Evolutionary conservation across 2,329 filamentous ascomycete genomes (phyloP), one percentile per base, ranked within the genome.

Genomic region (Penicillium rolfsii): DNA sequence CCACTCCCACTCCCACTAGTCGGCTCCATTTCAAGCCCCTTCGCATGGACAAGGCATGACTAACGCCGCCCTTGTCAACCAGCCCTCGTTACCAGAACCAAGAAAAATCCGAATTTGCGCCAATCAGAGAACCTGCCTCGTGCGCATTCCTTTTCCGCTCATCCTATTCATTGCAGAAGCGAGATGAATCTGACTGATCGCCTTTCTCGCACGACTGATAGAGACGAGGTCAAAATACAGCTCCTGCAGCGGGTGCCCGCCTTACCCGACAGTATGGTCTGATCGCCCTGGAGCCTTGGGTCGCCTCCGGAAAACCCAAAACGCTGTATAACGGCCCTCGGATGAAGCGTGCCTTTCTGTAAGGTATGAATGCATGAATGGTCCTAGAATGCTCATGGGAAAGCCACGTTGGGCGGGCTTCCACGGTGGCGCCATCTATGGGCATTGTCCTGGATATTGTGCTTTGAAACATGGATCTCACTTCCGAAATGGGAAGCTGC

Each of bases 191-290:
- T 45, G 41, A 45, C 41, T 16, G 3, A 24, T 46, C 43, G 24
- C 14, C 26, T 14, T 5, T 46, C 28, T 30, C 48, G 4, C 12
- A 36, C 26, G 26, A 33, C 19, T 35, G 3, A 36, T 14, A 53
- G 52, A 35, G 36, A 9, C 19, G 61, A 61, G 60, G 57, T 64
- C 59, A 52, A 61, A 46, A 56, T 64, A 62, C 55, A 61, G 30
- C 41, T 50, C 41, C 50, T 58, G 61, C 63, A 59, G 61, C 61
- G 59, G 62, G 48, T 57, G 58, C 61, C 48, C 57, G 52, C 60
- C 54, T 52, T 59, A 60, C 60, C 63, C 63, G 64, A 62, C 60
- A 61, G 59, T 52, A 36, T 67, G 64, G 59, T 59, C 58, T 61
- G 63, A 65, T 65, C 63, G 60, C 57, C 62, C 49, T 55, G 54